A percentile compares a stretch with the other conserved stretches of the same genome.
phyloP scores from a whole-genome alignment of 768 basidiomycete species.

The Boletus rubescentipes region DNA sequence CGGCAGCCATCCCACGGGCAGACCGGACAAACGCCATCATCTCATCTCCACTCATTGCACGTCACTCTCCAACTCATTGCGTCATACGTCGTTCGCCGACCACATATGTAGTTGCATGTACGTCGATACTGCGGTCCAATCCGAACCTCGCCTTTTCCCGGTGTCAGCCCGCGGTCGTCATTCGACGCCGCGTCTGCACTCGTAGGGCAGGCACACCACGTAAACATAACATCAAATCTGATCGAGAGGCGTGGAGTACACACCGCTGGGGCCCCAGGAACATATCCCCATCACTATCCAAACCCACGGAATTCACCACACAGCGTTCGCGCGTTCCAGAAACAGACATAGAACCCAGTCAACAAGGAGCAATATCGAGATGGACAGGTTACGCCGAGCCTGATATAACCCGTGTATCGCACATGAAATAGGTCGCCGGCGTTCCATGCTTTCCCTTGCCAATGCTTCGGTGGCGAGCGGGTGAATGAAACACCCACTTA shows the following conservation, averaged over 20 bases:
- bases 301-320: background rate
- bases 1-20: background rate
- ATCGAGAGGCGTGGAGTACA: too few relatives aligned
- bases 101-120: too few relatives aligned
- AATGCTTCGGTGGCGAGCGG: conserved; percentile 6
- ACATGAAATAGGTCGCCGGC: background rate
- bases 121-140: too few relatives aligned
- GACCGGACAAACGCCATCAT: background rate
- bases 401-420: background rate
- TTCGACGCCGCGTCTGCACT: too few relatives aligned
- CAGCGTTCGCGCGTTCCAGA: background rate
- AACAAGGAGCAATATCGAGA: background rate
- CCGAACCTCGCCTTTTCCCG: too few relatives aligned
- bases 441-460: background rate
- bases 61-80: too few relatives aligned
- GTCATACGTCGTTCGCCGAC: too few relatives aligned
- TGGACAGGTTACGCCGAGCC: background rate
- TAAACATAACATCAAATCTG: too few relatives aligned
- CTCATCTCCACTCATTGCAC: background rate
- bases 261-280: too few relatives aligned
- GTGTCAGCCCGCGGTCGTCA: too few relatives aligned
- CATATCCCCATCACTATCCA: too few relatives aligned
- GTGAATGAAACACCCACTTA: background rate
- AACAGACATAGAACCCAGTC: background rate
- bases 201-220: too few relatives aligned